Evolutionary conservation across 2,329 filamentous ascomycete genomes (phyloP).

Genomic region (Fusarium abutilonis): DNA sequence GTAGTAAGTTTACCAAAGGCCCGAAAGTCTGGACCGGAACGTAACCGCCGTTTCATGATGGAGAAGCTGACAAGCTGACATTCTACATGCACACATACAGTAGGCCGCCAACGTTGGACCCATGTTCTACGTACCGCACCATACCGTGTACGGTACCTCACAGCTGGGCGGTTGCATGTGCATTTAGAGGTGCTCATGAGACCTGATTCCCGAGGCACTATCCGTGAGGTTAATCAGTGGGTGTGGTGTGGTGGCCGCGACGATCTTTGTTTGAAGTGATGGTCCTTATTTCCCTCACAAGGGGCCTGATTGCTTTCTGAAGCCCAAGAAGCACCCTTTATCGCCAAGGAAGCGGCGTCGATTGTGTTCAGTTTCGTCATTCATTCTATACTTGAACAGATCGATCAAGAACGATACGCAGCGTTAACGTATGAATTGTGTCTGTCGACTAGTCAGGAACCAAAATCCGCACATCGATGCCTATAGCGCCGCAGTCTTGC

Average conservation of each 20-base stretch:
- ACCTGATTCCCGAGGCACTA: slow-evolving; percentile 39
- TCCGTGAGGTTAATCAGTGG: slow-evolving; percentile 17
- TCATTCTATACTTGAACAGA: slow-evolving; percentile 14
- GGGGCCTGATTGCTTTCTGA: slow-evolving; percentile 12
- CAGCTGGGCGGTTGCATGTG: slow-evolving; percentile 37
- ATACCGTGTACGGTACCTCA: slow-evolving; percentile 8
- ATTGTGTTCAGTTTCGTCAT: slow-evolving; percentile 30
- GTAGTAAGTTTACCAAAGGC: slow-evolving; percentile 16
- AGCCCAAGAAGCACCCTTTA: slow-evolving; percentile 13
- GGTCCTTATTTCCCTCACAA: slow-evolving; percentile 19
- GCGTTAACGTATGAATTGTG: slow-evolving; percentile 34
- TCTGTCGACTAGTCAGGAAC: slow-evolving; percentile 39
- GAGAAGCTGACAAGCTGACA: slow-evolving; percentile 2
- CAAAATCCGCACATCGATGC: slow-evolving; percentile 29
- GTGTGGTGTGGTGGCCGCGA: slow-evolving; percentile 32
- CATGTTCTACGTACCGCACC: slow-evolving; percentile 2
- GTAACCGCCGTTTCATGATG: slow-evolving; percentile 16
- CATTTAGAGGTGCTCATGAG: slow-evolving; percentile 36
- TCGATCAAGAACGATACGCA: slow-evolving; percentile 18
- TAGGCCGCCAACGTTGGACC: not conserved
- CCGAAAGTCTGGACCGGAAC: slow-evolving; percentile 4
- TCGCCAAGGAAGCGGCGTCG: slow-evolving; percentile 13
- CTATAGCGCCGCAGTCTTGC: slow-evolving; percentile 30
- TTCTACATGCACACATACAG: not conserved
- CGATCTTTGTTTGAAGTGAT: slow-evolving; percentile 21